These are phyloP conservation scores for Suillus americanus DNA, from an alignment of 768 basidiomycete genomes.

Conservation along the genomic window DNA sequence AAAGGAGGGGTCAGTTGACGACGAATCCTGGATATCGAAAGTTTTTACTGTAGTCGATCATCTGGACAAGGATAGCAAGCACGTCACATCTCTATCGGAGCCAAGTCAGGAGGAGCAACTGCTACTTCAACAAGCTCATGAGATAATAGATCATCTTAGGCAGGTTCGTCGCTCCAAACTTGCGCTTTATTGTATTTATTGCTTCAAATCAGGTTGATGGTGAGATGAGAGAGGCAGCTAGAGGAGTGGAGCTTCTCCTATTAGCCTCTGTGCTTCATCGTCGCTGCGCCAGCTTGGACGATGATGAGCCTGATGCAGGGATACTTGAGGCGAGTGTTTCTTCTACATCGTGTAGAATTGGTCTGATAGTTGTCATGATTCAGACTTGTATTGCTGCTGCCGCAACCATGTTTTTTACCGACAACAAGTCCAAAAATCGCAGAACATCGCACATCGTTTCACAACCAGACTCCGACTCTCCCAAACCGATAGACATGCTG, in stretches of 20 bases:
- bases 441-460: slow-evolving; percentile 36
- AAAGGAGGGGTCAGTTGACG: slow-evolving; percentile 64
- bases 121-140: slow-evolving; percentile 46
- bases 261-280: slow-evolving; percentile 69
- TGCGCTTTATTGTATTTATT: neutral
- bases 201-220: slow-evolving; percentile 11
- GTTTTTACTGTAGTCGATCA: slow-evolving; percentile 53
- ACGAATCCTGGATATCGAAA: slow-evolving; percentile 77
- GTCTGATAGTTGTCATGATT: slow-evolving; percentile 1
- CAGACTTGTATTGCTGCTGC: slow-evolving; percentile 65
- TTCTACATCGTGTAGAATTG: neutral
- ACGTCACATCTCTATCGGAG: slow-evolving; percentile 52
- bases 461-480: slow-evolving; percentile 31
- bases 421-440: slow-evolving; percentile 40
- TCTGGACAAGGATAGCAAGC: slow-evolving; percentile 69
- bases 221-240: slow-evolving; percentile 35
- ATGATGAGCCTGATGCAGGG: slow-evolving; percentile 43
- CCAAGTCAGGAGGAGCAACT: slow-evolving; percentile 53
- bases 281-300: slow-evolving; percentile 65
- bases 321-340: slow-evolving; percentile 57
- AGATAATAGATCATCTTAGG: slow-evolving; percentile 41
- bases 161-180: slow-evolving; percentile 34
- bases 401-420: slow-evolving; percentile 47
- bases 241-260: slow-evolving; percentile 72
- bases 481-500: slow-evolving; percentile 77